These are phyloP conservation scores for Phycomyces nitens DNA, from an alignment of 192 early-diverging fungal species.

Conservation along the genomic window DNA sequence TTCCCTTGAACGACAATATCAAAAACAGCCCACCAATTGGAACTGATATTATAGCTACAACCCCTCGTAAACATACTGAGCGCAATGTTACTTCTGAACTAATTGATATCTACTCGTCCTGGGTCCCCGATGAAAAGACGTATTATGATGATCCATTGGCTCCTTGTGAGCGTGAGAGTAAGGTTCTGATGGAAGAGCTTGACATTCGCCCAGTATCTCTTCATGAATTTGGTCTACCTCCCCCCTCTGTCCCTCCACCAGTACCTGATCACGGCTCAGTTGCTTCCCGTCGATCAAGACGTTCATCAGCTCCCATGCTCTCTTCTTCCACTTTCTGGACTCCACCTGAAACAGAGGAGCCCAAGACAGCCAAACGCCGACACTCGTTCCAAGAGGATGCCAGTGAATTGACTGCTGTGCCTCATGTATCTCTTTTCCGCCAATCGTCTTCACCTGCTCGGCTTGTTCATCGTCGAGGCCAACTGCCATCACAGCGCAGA, in stretches of 20 bases:
- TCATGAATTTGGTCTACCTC: slow-evolving; percentile 5
- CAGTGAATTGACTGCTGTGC: no score
- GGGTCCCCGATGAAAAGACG: slow-evolving; percentile 5
- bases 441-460: neutral
- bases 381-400: no score
- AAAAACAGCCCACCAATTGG: neutral
- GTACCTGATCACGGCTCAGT: no score
- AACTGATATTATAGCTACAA: neutral
- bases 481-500: neutral
- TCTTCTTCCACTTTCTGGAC: no score
- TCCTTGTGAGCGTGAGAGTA: neutral
- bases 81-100: slow-evolving; percentile 17
- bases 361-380: no score
- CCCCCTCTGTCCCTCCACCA: no score
- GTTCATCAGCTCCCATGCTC: no score
- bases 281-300: no score
- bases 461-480: neutral
- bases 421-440: no score
- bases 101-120: slow-evolving; percentile 15
- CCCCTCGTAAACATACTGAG: slow-evolving; percentile 2
- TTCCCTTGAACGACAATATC: neutral
- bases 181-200: neutral
- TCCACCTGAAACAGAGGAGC: no score
- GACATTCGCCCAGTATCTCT: slow-evolving; percentile 5
- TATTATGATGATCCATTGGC: neutral